These are phyloP conservation scores for Emericellopsis cladophorae DNA, from an alignment of 2,329 filamentous ascomycete genomes.

Conservation along the genomic window DNA sequence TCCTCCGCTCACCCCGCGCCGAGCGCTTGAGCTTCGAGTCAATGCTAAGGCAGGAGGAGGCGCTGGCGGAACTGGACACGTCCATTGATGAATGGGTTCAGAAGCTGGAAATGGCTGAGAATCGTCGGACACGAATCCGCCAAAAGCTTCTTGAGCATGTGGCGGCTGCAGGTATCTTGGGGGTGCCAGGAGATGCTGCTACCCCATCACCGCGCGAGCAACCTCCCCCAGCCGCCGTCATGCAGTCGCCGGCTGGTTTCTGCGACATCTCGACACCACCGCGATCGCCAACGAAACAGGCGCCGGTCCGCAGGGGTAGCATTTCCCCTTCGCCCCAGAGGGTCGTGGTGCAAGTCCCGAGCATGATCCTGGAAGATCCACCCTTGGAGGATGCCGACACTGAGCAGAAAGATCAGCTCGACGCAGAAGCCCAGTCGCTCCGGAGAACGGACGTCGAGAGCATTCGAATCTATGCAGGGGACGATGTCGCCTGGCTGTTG, in stretches of 20 bases:
- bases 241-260: slow-evolving; percentile 19
- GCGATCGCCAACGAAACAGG: slow-evolving; percentile 40
- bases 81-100: slow-evolving; percentile 72
- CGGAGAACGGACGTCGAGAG: slow-evolving; percentile 41
- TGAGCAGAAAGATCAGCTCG: neutral
- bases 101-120: slow-evolving; percentile 72
- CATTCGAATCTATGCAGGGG: slow-evolving; percentile 56
- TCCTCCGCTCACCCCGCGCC: slow-evolving; percentile 57
- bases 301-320: slow-evolving; percentile 19
- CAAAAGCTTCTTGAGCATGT: slow-evolving; percentile 76
- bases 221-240: slow-evolving; percentile 27
- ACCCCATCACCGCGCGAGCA: slow-evolving; percentile 17
- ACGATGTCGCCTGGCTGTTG: slow-evolving; percentile 53
- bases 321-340: slow-evolving; percentile 36
- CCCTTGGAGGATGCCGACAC: slow-evolving; percentile 25
- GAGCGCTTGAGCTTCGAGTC: slow-evolving; percentile 63
- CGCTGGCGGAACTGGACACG: slow-evolving; percentile 60
- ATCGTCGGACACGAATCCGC: slow-evolving; percentile 59
- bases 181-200: slow-evolving; percentile 5
- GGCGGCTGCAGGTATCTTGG: slow-evolving; percentile 53
- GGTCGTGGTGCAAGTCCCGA: slow-evolving; percentile 39
- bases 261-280: slow-evolving; percentile 43
- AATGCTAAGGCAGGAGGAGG: slow-evolving; percentile 70
- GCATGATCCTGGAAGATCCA: slow-evolving; percentile 40
- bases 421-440: neutral